Base-by-base conservation (phyloP, 306 rosid genomes). In the Trifolium dubium region DNA sequence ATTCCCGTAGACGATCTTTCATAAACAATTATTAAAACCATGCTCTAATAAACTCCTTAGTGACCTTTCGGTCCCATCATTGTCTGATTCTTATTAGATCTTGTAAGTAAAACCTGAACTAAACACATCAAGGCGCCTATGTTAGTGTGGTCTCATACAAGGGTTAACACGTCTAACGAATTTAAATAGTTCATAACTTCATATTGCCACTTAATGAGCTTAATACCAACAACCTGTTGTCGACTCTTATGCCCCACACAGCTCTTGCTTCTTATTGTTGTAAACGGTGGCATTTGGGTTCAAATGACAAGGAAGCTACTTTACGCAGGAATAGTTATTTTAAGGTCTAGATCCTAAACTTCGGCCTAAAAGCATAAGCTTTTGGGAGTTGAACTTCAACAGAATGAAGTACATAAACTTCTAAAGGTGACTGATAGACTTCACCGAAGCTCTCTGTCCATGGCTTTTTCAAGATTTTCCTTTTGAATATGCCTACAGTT, bases 81-180 rank as follows among this genome's bases (percentile, higher is more conserved):
- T 34, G 64, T 39, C 56, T 37, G 43, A 35, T 47, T 68, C 19
- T 49, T 74, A 14, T 9, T 10, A 40, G 13, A 54, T 39, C 54
- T 51, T 74, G 72, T 51, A 29, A 30, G 46, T 55, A 37, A 40
- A 75, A 55, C 67, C 79, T 39, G 67, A 66, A 37, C 71, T 65
- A 54, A 53, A 18, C 64, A 59, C 31, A 68, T 46, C 23, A 77
- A 68, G 75, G 44, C 31, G 1, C 70, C 64, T 70, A 69, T 15
- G 35, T 70, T 61, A 28, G 12, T 70, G 49, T 0, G 44, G 58
- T 28, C 60, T 39, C 77, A 37, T 12, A 47, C 68, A 62, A 70
- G 77, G 72, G 77, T 50, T 41, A 14, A 59, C 51, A 37, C 1
- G 56, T 65, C n/a, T 11, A 47, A 8, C 40, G 56, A 34, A 11